phyloP scores from a whole-genome alignment of 2,329 filamentous ascomycete species.

The Aspergillus ustus region DNA sequence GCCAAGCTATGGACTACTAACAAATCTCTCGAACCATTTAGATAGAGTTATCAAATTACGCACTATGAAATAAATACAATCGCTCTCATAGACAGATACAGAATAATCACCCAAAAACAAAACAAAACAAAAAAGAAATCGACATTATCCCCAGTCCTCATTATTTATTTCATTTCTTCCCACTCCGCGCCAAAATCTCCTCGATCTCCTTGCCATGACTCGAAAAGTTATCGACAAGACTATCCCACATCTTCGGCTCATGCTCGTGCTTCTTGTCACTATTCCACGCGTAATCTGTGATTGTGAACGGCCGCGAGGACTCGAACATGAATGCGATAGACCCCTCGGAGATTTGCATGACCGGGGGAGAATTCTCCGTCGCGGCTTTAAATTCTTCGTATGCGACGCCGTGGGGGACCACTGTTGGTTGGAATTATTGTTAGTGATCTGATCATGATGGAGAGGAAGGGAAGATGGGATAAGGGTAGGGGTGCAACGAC shows the following conservation, averaged over 20 bases:
- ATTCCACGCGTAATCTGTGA: conserved; percentile 42
- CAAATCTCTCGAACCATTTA: too few relatives aligned
- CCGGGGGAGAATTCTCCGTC: conserved; percentile 31
- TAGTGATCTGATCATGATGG: neutral
- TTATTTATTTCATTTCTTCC: conserved; percentile 12
- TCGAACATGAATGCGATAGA: conserved; percentile 45
- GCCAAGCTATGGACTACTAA: too few relatives aligned
- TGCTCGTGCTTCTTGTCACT: conserved; percentile 50
- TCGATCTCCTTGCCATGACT: conserved; percentile 53
- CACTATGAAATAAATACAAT: neutral
- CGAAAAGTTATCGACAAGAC: conserved; percentile 58
- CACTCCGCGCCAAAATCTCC: conserved; percentile 45
- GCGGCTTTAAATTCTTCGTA: conserved; percentile 42
- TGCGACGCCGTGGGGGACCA: conserved; percentile 43
- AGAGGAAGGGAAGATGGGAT: neutral
- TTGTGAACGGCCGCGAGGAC: conserved; percentile 40
- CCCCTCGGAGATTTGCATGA: conserved; percentile 36
- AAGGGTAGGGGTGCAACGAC: conserved; percentile 10
- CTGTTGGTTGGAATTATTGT: conserved; percentile 17
- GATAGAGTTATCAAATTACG: neutral
- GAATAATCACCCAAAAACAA: neutral
- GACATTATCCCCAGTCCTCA: too few relatives aligned
- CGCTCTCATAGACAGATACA: neutral
- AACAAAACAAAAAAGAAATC: neutral
- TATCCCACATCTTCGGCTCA: conserved; percentile 59